A percentile compares a stretch with the other conserved stretches of the same genome.
Conservation (phyloP, 2,329 filamentous ascomycete genomes). For the Botrytis byssoidea region DNA sequence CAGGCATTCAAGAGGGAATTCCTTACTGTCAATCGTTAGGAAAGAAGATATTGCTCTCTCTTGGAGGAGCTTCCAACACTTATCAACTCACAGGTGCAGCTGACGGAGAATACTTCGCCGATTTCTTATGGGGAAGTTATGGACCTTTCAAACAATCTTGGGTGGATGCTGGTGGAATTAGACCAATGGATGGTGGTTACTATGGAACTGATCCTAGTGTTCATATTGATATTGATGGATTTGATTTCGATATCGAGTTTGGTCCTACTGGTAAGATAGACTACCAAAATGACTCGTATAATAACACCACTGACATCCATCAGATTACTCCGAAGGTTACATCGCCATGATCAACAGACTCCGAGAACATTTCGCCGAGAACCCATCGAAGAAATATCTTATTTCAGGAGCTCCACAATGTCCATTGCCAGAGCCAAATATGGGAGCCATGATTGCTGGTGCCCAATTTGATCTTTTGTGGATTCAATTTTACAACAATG, state of each 20-base stretch:
- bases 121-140: slow-evolving; percentile 45
- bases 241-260: slow-evolving; percentile 40
- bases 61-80: slow-evolving; percentile 38
- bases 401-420: slow-evolving; percentile 40
- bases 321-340: slow-evolving; percentile 34
- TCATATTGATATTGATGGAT: slow-evolving; percentile 38
- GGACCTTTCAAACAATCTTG: slow-evolving; percentile 41
- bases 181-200: slow-evolving; percentile 34
- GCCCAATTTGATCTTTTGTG: slow-evolving; percentile 38
- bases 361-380: slow-evolving; percentile 30
- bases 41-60: slow-evolving; percentile 45
- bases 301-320: slow-evolving; percentile 20
- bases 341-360: slow-evolving; percentile 36
- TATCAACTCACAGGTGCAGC: slow-evolving; percentile 42
- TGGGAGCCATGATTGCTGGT: slow-evolving; percentile 34
- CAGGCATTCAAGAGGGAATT: slow-evolving; percentile 41
- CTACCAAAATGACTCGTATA: neutral
- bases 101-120: slow-evolving; percentile 41
- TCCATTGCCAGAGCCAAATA: slow-evolving; percentile 35
- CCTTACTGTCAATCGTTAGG: slow-evolving; percentile 41
- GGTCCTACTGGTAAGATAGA: slow-evolving; percentile 25
- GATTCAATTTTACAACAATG: slow-evolving; percentile 40
- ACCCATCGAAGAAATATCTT: slow-evolving; percentile 34
- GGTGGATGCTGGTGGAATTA: slow-evolving; percentile 36
- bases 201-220: slow-evolving; percentile 20